phyloP scores from a whole-genome alignment of 768 basidiomycete species.

The Boletus reticulatus region DNA sequence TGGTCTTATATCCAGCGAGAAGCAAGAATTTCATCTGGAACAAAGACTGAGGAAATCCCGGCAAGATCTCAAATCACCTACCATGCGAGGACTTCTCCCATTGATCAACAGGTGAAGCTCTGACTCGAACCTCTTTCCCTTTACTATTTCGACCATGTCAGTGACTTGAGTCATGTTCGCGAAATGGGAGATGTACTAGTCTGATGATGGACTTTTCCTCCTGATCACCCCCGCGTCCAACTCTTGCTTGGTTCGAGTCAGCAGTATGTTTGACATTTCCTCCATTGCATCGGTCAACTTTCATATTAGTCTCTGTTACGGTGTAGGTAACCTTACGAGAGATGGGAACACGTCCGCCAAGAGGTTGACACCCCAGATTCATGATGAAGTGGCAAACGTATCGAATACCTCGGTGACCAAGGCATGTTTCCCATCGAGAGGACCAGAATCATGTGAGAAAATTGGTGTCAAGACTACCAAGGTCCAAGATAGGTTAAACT shows the following conservation, averaged over 20 bases:
- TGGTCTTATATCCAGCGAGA: constrained; percentile 25
- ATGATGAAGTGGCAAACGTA: constrained; percentile 24
- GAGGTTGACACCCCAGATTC: constrained; percentile 30
- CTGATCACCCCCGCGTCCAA: constrained; percentile 23
- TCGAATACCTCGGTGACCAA: constrained; percentile 42
- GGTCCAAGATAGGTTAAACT: not conserved
- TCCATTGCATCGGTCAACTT: constrained; percentile 36
- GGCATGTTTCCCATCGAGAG: constrained; percentile 47
- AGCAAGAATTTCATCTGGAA: constrained; percentile 21
- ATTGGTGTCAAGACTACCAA: constrained; percentile 49
- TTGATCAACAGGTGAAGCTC: constrained; percentile 23
- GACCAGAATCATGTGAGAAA: constrained; percentile 60
- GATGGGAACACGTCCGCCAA: constrained; percentile 38
- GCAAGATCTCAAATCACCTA: constrained; percentile 12
- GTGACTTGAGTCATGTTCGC: not conserved
- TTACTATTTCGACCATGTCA: constrained; percentile 27
- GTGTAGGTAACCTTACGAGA: constrained; percentile 37
- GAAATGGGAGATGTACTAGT: constrained; percentile 13
- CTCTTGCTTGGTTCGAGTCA: constrained; percentile 37
- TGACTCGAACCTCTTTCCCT: constrained; percentile 30
- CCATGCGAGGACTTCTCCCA: constrained; percentile 25
- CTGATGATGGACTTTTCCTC: constrained; percentile 29
- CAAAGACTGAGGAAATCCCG: not conserved
- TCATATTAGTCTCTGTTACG: constrained; percentile 26
- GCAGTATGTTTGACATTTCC: constrained; percentile 39